Conservation (phyloP, 2,329 filamentous ascomycete species). For the Neurospora crassa region DNA sequence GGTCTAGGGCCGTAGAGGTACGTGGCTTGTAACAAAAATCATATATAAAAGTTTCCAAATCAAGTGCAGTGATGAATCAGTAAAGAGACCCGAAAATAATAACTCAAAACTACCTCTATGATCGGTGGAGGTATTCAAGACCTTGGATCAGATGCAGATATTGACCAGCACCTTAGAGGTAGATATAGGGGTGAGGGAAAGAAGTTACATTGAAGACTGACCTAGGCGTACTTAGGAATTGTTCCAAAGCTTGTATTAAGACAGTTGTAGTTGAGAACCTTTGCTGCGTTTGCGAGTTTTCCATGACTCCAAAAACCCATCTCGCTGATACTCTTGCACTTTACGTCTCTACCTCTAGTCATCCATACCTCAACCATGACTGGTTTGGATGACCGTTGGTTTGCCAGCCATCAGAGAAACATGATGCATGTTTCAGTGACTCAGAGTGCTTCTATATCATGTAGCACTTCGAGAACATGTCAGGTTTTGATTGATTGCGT, state of each 20-base stretch:
- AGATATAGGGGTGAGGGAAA: too few relatives aligned
- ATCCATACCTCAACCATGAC: neutral
- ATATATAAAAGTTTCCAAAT: neutral
- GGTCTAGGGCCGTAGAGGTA: neutral
- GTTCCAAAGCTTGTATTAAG: too few relatives aligned
- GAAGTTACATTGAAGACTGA: too few relatives aligned
- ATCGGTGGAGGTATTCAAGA: neutral
- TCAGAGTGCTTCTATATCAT: neutral
- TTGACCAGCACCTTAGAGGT: too few relatives aligned
- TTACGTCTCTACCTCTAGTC: neutral
- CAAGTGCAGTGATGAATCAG: neutral
- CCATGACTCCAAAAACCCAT: neutral
- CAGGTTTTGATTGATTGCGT: neutral
- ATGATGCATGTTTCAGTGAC: neutral
- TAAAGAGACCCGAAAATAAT: neutral
- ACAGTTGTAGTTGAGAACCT: too few relatives aligned
- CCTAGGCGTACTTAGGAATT: too few relatives aligned
- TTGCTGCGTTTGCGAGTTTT: too few relatives aligned
- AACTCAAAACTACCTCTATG: neutral
- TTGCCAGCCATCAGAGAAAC: neutral
- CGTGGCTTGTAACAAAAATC: too few relatives aligned
- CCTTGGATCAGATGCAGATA: too few relatives aligned
- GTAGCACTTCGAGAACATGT: neutral
- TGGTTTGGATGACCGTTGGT: neutral
- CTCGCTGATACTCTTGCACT: neutral